A percentile compares a stretch with the other conserved stretches of the same genome.
These are phyloP conservation scores for Sporobolus alterniflorus DNA, from an alignment of 202 grass and related monocot genomes.

Conservation along the genomic window DNA sequence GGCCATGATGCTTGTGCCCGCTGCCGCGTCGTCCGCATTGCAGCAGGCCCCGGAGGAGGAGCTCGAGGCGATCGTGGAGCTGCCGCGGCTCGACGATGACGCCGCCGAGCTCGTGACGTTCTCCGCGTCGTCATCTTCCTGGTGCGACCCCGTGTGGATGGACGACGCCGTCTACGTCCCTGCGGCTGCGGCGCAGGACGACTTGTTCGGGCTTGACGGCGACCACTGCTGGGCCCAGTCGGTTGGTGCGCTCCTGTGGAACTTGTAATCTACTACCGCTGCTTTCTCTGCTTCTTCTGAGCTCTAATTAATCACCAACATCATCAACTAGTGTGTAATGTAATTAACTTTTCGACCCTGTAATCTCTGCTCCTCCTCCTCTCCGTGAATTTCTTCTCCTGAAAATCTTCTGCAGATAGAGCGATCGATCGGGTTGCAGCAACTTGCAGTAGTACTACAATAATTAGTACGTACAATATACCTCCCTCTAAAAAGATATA, in stretches of 20 bases:
- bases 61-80: slow-evolving; percentile 47
- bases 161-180: not conserved
- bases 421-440: slow-evolving; percentile 44
- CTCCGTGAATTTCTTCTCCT: not conserved
- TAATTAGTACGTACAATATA: too few species aligned
- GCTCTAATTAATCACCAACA: not conserved
- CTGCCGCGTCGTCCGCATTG: not conserved
- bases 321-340: slow-evolving; percentile 26
- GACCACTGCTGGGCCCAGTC: slow-evolving; percentile 43
- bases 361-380: not conserved
- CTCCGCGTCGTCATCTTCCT: slow-evolving; percentile 13
- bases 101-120: slow-evolving; percentile 12
- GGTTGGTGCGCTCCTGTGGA: slow-evolving; percentile 47
- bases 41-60: slow-evolving; percentile 23
- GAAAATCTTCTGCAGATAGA: slow-evolving; percentile 40
- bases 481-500: too few species aligned
- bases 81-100: slow-evolving; percentile 54
- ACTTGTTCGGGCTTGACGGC: slow-evolving; percentile 27
- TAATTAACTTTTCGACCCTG: slow-evolving; percentile 23
- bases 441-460: not conserved
- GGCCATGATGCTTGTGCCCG: not conserved
- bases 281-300: not conserved
- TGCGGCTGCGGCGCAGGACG: slow-evolving; percentile 12
- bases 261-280: slow-evolving; percentile 22
- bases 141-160: slow-evolving; percentile 44